Base-by-base conservation (phyloP, 345 rosid genomes). In the Odontarrhena argentea region DNA sequence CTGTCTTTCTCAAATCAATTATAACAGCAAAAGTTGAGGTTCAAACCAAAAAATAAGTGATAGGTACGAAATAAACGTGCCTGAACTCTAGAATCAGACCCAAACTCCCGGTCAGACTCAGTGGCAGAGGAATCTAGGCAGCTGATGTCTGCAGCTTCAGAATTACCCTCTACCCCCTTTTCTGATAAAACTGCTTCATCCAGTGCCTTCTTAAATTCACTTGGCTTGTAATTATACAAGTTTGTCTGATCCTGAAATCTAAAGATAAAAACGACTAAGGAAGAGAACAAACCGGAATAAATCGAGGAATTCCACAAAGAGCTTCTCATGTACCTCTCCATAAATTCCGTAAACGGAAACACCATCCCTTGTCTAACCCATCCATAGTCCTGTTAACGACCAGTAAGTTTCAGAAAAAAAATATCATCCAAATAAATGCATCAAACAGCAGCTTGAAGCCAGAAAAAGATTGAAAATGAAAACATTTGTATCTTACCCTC, bases 351-450 rank as follows among this genome's bases (percentile, higher is more conserved):
- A 76, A 88, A 95, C 11, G 99, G 99, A 64, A 76, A 91, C 69
- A 95, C 53, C 97, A 85, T 88, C 61, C 99, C 97, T 68, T 81
- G 89, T 69, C 87, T 89, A 70, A 86, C 82, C 99, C 99, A 95
- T 11, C 87, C 91, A 71, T 95, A 91, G 72, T 95, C 99, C 97
- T 94, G 82, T 55, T 7, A 47, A 69, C 58, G 14, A 76, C 47
- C 56, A 67, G 37, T 13, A 53, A 13, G n/a, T 41, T 66, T 73
- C 55, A 57, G 58, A n/a, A n/a, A 45, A 18, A 63, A n/a, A 60
- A 49, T 26, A 47, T 55, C 2, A 47, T 6, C 5, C 11, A 53
- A 68, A 59, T 15, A 55, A 54, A 6, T 15, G 58, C 50, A 35
- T 14, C 57, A 62, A 35, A 42, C 47, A 65, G 37, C 13, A 67